Evolutionary conservation across 108 stramenopile species (phyloP).

Genomic region (Cyclotella choctawhatcheeana): DNA sequence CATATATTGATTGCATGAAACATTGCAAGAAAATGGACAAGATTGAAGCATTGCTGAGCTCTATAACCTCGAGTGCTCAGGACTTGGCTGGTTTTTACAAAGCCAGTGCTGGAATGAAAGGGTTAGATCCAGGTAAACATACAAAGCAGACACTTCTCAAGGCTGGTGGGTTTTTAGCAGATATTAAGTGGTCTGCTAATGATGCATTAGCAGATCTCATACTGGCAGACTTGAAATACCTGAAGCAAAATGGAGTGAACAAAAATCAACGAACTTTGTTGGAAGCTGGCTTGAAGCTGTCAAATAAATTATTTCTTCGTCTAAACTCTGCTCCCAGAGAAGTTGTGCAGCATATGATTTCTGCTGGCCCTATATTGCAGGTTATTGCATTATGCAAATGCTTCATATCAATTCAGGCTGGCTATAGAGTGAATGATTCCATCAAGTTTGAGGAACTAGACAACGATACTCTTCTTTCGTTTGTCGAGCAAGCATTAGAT

Average conservation of each 20-base stretch:
- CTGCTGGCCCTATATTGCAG: slow-evolving; percentile 43
- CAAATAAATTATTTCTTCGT: slow-evolving; percentile 68
- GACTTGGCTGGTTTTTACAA: slow-evolving; percentile 78
- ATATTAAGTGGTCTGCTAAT: slow-evolving; percentile 65
- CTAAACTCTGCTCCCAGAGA: slow-evolving; percentile 65
- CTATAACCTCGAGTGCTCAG: slow-evolving; percentile 49
- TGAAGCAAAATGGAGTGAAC: slow-evolving; percentile 44
- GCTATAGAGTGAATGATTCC: slow-evolving; percentile 35
- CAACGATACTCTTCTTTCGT: slow-evolving; percentile 28
- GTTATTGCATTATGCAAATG: slow-evolving; percentile 69
- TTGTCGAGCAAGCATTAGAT: slow-evolving; percentile 30
- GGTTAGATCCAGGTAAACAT: slow-evolving; percentile 58
- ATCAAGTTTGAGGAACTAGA: slow-evolving; percentile 41
- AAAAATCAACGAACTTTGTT: slow-evolving; percentile 32
- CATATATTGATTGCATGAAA: slow-evolving; percentile 66
- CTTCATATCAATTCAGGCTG: slow-evolving; percentile 52
- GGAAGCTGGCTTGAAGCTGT: slow-evolving; percentile 56
- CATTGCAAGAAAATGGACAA: slow-evolving; percentile 51
- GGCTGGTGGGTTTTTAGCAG: slow-evolving; percentile 52
- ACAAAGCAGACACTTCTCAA: slow-evolving; percentile 57
- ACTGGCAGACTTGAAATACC: slow-evolving; percentile 54
- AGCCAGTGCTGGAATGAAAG: slow-evolving; percentile 63
- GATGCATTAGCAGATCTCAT: slow-evolving; percentile 64
- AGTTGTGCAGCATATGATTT: slow-evolving; percentile 52
- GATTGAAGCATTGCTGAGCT: slow-evolving; percentile 68